Percentiles rank a stretch among this genome's conserved stretches.
Conservation (phyloP, 2,329 filamentous ascomycete species). For the Fusarium sp. region DNA sequence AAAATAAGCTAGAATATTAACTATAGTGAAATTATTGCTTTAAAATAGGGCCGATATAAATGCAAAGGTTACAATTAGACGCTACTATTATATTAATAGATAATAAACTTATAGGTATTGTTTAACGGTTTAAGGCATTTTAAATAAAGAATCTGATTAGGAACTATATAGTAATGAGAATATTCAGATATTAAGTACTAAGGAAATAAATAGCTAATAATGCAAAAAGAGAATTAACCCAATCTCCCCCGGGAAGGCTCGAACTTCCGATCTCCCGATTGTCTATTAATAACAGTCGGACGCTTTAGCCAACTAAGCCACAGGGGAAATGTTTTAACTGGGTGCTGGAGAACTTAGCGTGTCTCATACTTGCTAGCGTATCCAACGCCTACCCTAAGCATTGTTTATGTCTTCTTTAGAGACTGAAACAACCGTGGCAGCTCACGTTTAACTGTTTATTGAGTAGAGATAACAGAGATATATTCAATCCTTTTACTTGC, state of each 20-base stretch:
- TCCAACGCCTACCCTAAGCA: accelerated
- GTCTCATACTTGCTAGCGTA: accelerated
- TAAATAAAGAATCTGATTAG: too few relatives aligned
- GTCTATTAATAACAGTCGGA: conserved; percentile 40
- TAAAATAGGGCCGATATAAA: too few relatives aligned
- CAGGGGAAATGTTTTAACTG: conserved; percentile 24
- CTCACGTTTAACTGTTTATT: accelerated
- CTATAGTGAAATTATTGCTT: too few relatives aligned
- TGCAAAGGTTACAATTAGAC: too few relatives aligned
- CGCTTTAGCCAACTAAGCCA: conserved; percentile 43
- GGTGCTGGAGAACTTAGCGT: accelerated
- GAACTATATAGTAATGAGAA: background rate
- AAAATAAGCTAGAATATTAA: too few relatives aligned
- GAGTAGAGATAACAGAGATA: accelerated
- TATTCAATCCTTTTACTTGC: too few relatives aligned
- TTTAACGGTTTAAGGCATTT: too few relatives aligned
- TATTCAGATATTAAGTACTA: background rate
- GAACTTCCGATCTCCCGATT: conserved; percentile 47
- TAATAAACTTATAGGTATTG: too few relatives aligned
- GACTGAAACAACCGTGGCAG: too few relatives aligned
- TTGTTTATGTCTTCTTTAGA: background rate
- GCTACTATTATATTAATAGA: too few relatives aligned
- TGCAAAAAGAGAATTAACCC: background rate
- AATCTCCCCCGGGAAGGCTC: conserved; percentile 44
- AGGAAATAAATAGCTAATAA: accelerated